phyloP scores from a whole-genome alignment of 768 basidiomycete genomes.

The Austroboletus eburneus region DNA sequence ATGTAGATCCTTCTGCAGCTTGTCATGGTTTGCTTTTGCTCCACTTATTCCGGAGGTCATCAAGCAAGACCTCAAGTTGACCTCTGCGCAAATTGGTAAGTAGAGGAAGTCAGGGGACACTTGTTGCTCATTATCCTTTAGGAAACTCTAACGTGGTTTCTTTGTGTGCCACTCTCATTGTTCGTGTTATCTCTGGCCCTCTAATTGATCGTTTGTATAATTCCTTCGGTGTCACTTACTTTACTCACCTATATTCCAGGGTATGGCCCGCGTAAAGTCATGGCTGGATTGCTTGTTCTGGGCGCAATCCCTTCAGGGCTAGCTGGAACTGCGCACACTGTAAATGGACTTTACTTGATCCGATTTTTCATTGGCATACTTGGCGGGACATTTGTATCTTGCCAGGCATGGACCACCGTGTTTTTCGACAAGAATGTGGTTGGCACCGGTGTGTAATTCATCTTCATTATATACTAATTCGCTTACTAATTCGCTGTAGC shows the following conservation, averaged over 20 bases:
- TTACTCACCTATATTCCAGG: constrained; percentile 7
- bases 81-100: constrained; percentile 40
- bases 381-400: constrained; percentile 58
- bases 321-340: constrained; percentile 45
- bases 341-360: constrained; percentile 37
- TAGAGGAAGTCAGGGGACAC: not conserved
- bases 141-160: constrained; percentile 49
- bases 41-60: constrained; percentile 56
- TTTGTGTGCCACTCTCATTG: constrained; percentile 44
- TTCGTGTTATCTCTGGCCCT: constrained; percentile 47
- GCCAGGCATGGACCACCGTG: constrained; percentile 56
- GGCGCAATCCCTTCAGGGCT: constrained; percentile 59
- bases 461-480: not conserved
- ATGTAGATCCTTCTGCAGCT: constrained; percentile 16
- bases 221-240: not conserved
- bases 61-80: constrained; percentile 47
- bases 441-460: constrained; percentile 30
- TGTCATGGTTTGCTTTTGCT: constrained; percentile 58
- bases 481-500: constrained; percentile 33
- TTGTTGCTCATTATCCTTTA: constrained; percentile 4
- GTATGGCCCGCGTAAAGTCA: constrained; percentile 51
- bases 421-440: constrained; percentile 54
- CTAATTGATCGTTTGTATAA: constrained; percentile 39
- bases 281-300: constrained; percentile 49
- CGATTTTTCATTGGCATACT: constrained; percentile 61